Percentiles rank a stretch among this genome's conserved stretches.
These are phyloP conservation scores for Tetracentron sinense DNA, from an alignment of 164 flowering plant species.

Conservation along the genomic window DNA sequence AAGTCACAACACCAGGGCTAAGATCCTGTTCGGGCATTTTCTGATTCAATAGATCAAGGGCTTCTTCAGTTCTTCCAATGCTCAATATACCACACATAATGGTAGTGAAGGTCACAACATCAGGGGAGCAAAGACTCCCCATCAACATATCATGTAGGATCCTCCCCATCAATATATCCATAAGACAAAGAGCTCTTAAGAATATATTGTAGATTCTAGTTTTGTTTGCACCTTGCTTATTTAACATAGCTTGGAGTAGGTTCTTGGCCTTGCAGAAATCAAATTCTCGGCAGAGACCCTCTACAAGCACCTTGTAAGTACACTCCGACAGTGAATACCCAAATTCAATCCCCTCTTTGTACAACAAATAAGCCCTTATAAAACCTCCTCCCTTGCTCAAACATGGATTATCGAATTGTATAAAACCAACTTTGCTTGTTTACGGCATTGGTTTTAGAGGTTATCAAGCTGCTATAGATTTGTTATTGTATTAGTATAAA, in stretches of 20 bases:
- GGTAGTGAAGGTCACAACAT: slow-evolving; percentile 75
- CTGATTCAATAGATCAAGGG: slow-evolving; percentile 42
- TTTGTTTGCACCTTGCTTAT: slow-evolving; percentile 33
- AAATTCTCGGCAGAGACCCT: slow-evolving; percentile 56
- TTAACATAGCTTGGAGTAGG: slow-evolving; percentile 56
- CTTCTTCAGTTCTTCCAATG: slow-evolving; percentile 51
- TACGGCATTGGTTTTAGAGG: no score
- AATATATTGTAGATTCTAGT: slow-evolving; percentile 80
- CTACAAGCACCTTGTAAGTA: slow-evolving; percentile 64
- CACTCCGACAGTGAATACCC: slow-evolving; percentile 63
- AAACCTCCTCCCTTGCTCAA: slow-evolving; percentile 69
- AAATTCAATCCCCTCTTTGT: slow-evolving; percentile 62
- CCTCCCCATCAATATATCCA: slow-evolving; percentile 53
- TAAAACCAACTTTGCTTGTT: no score
- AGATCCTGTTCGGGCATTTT: slow-evolving; percentile 56
- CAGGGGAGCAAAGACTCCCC: slow-evolving; percentile 70
- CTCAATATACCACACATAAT: slow-evolving; percentile 59
- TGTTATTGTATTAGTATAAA: no score
- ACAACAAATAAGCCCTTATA: slow-evolving; percentile 83
- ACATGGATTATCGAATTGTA: slow-evolving; percentile 75
- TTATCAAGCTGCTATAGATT: no score
- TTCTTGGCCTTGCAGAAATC: slow-evolving; percentile 62
- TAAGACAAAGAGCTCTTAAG: slow-evolving; percentile 64
- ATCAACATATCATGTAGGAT: slow-evolving; percentile 68
- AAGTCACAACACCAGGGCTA: slow-evolving; percentile 58